Evolutionary conservation across 192 early-diverging fungal species (phyloP), one percentile per base, ranked within the genome.

Genomic region (Polychytrium aggregatum): DNA sequence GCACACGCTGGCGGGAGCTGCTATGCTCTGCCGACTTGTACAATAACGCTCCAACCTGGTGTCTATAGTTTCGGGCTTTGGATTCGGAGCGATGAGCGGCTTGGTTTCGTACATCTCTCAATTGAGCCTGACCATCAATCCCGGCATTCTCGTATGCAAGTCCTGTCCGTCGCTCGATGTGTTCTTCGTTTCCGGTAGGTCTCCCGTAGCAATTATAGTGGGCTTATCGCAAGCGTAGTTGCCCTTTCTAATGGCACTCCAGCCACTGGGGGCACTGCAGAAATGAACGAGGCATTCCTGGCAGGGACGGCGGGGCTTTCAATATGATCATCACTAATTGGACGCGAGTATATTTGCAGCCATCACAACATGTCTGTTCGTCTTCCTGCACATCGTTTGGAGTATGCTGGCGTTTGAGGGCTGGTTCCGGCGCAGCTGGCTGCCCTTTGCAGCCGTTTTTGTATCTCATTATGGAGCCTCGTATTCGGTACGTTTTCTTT

Each of bases 341-440:
- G 10, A 18, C 26, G 35, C 44, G 21, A 46, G 11, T 44, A 16
- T 51, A 28, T 9, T 14, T 29, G 35, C 55, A 83, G 85, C 85
- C 7, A 60, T 87, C 11, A 82, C 70, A 5, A 84, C 83, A 1
- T 74, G 70, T 34, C 20, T 86, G 39, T 82, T 84, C 44, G 82
- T 78, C 26, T 64, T 88, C 26, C 67, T 83, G 28, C 76, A 88
- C 48, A 76, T 75, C 25, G 62, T 60, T 3, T 88, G 85, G 85
- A 85, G 74, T 66, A 78, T 87, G 63, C 59, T 87, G 25, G 72
- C 77, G 0, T 87, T 84, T 62, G 79, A 85, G 27, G 82, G 82
- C 22, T 82, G 72, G 56, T 64, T 63, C 33, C 33, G 46, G 2
- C 54, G 65, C 9, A 60, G 65, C 1, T 72, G 57, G 48, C 38